Evolutionary conservation across 345 rosid species (phyloP), one percentile per base, ranked within the genome.

Genomic region (Noccaea caerulescens): DNA sequence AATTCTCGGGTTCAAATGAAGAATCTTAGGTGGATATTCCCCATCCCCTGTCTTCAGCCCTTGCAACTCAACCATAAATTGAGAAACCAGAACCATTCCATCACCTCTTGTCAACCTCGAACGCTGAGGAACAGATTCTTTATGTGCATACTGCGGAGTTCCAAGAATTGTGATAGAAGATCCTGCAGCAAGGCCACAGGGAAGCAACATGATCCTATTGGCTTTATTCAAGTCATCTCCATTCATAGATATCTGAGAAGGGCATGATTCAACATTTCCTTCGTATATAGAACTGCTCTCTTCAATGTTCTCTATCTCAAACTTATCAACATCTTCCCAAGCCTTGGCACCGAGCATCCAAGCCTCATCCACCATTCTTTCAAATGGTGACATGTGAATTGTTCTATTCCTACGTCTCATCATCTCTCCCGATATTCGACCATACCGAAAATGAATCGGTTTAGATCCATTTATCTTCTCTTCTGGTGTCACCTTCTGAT

Each of bases 111-210:
- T 73, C 39, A 63, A 62, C 59, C 81, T 94, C 0, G 84, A 83
- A 44, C 81, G 88, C 82, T 88, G 93, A 6, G 97, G 89, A 47
- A 91, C 84, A 77, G 73, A 89, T 84, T 91, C 99, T 75, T 79
- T 82, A 76, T 94, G 99, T n/a, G 89, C 89, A 30, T 71, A 73
- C 62, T 82, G 95, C 13, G 97, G 96, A 62, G 95, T 94, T 68
- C 93, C 99, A n/a, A 94, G 85, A 69, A 94, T 73, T 2, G 99
- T 91, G 59, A 91, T 84, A 33, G 99, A 94, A 65, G 99, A 94
- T 14, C 99, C 96, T 12, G 89, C 96, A 68, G 88, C 88, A 68
- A 91, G 88, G 56, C 99, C 99, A 80, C 99, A 94, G 7, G 99
- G 99, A 69, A 94, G 93, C 79, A 88, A 85, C 95, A 91, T 80